Evolutionary conservation across 176 grass and related monocot genomes (phyloP).

Genomic region (Carex scoparia): DNA sequence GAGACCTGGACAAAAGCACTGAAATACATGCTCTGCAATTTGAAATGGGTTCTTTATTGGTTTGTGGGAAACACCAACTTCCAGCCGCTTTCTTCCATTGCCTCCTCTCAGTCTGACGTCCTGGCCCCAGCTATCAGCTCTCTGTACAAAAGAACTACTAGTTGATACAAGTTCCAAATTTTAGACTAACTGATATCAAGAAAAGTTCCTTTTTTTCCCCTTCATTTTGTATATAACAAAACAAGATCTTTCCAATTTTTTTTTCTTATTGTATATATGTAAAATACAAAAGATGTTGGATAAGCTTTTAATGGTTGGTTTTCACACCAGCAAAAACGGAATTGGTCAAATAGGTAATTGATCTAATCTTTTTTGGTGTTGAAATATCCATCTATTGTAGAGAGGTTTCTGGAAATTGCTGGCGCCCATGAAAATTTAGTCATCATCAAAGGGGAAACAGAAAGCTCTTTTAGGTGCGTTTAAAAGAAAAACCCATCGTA

Average conservation of each 20-base stretch:
- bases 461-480: neutral
- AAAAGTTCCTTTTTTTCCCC: neutral
- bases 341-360: too few relatives aligned
- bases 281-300: neutral
- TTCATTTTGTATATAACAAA: neutral
- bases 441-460: too few relatives aligned
- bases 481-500: neutral
- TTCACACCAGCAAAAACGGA: too few relatives aligned
- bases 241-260: neutral
- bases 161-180: neutral
- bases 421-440: too few relatives aligned
- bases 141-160: conserved; percentile 2
- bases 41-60: conserved; percentile 97
- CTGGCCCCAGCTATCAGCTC: neutral
- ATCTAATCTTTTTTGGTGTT: too few relatives aligned
- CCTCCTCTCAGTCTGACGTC: conserved; percentile 30
- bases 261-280: conserved; percentile 11
- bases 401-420: too few relatives aligned
- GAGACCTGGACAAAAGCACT: conserved; percentile 93
- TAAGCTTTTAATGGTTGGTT: neutral
- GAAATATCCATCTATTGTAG: too few relatives aligned
- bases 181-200: neutral
- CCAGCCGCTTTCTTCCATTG: conserved; percentile 35
- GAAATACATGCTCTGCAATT: conserved; percentile 88
- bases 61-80: conserved; percentile 88